phyloP scores from a whole-genome alignment of 2,329 filamentous ascomycete genomes.

The Arthrobotrys entomopaga region DNA sequence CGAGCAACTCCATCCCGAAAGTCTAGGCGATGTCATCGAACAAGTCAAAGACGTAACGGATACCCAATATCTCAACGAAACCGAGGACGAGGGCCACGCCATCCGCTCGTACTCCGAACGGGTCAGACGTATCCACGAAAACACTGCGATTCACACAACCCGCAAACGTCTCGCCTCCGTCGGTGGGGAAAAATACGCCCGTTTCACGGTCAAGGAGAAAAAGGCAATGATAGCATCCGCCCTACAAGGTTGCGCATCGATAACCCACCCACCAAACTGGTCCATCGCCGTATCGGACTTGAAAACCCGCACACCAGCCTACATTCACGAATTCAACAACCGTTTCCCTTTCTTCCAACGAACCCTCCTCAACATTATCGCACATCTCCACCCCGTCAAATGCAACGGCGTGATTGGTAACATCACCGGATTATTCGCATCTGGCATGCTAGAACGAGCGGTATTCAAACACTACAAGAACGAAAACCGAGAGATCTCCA shows the following conservation, averaged over 20 bases:
- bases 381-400: constrained; percentile 67
- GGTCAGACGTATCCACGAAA: constrained; percentile 63
- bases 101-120: constrained; percentile 63
- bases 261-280: constrained; percentile 48
- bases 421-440: constrained; percentile 67
- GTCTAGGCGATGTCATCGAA: constrained; percentile 62
- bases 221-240: constrained; percentile 65
- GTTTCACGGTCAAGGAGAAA: constrained; percentile 62
- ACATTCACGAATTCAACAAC: constrained; percentile 53
- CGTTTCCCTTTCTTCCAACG: constrained; percentile 41
- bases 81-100: constrained; percentile 64
- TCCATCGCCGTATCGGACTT: constrained; percentile 50
- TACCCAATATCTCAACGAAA: constrained; percentile 23
- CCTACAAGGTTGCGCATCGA: constrained; percentile 36
- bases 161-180: constrained; percentile 59
- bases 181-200: constrained; percentile 59
- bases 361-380: constrained; percentile 65
- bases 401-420: constrained; percentile 67
- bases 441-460: constrained; percentile 64
- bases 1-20: constrained; percentile 61
- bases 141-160: constrained; percentile 62
- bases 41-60: constrained; percentile 61
- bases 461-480: constrained; percentile 66
- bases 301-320: constrained; percentile 38
- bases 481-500: constrained; percentile 63